Percentiles rank a stretch among this genome's conserved stretches.
These are phyloP conservation scores for Calonectria crousiana DNA, from an alignment of 2,329 filamentous ascomycete species.

Conservation along the genomic window DNA sequence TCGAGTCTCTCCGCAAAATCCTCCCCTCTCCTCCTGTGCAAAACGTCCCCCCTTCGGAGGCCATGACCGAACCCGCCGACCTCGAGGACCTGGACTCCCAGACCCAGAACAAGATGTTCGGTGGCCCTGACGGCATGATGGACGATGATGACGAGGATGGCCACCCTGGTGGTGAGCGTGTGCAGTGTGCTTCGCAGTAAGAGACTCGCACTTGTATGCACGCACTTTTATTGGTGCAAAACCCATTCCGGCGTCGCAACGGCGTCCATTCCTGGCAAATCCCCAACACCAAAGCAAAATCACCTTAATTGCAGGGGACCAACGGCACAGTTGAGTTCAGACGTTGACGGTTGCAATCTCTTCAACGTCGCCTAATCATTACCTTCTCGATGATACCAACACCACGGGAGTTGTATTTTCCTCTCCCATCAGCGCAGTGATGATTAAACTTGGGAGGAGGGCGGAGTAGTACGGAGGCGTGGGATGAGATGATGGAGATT, in stretches of 20 bases:
- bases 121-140: conserved; percentile 68
- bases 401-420: conserved; percentile 28
- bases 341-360: conserved; percentile 31
- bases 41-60: conserved; percentile 78
- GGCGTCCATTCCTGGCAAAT: conserved; percentile 30
- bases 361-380: conserved; percentile 40
- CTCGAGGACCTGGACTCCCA: conserved; percentile 86
- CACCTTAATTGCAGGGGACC: conserved; percentile 12
- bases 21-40: conserved; percentile 79
- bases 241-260: conserved; percentile 34
- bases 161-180: conserved; percentile 80
- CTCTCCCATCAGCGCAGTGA: conserved; percentile 25
- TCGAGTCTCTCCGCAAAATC: conserved; percentile 84
- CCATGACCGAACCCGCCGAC: conserved; percentile 91
- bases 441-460: conserved; percentile 23
- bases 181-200: conserved; percentile 92
- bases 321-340: conserved; percentile 31
- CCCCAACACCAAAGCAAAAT: conserved; percentile 20
- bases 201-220: conserved; percentile 33
- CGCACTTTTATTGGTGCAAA: conserved; percentile 22
- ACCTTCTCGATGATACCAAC: conserved; percentile 44
- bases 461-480: conserved; percentile 10
- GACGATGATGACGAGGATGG: conserved; percentile 85
- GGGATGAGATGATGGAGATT: conserved; percentile 30
- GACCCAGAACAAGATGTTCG: conserved; percentile 74